Percentiles rank a stretch among this genome's conserved stretches.
phyloP scores from a whole-genome alignment of 192 early-diverging fungal genomes.

The Tieghemiomyces parasiticus region DNA sequence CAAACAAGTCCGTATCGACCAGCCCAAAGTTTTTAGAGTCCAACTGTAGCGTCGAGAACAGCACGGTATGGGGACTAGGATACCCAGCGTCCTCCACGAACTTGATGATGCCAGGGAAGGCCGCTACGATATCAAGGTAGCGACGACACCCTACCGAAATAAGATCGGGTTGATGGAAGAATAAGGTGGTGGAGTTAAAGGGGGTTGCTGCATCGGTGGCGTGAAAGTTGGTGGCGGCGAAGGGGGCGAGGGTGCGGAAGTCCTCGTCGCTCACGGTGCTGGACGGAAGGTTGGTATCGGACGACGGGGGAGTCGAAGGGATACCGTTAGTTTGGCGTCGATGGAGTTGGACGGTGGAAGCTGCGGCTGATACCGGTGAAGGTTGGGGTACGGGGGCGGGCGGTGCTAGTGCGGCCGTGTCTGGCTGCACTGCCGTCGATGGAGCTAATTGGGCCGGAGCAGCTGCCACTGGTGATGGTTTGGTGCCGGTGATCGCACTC shows the following conservation, averaged over 20 bases:
- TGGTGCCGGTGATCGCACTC: too few species aligned
- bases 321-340: neutral
- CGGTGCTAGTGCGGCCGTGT: too few species aligned
- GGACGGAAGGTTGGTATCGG: neutral
- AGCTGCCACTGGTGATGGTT: too few species aligned
- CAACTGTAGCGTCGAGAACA: neutral
- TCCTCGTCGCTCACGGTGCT: neutral
- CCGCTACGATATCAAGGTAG: neutral
- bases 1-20: slow-evolving; percentile 3
- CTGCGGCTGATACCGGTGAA: neutral
- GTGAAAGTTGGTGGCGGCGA: neutral
- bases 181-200: slow-evolving; percentile 4
- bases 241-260: neutral
- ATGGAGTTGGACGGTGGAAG: neutral
- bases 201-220: neutral
- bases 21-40: neutral
- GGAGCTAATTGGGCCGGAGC: too few species aligned
- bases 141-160: neutral
- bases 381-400: too few species aligned
- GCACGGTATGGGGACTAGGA: neutral
- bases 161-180: slow-evolving; percentile 6
- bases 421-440: too few species aligned
- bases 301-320: neutral
- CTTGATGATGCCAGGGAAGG: neutral
- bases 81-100: neutral